Conservation (phyloP, 2,329 filamentous ascomycete genomes). For the Cladosporium sphaerospermum region DNA sequence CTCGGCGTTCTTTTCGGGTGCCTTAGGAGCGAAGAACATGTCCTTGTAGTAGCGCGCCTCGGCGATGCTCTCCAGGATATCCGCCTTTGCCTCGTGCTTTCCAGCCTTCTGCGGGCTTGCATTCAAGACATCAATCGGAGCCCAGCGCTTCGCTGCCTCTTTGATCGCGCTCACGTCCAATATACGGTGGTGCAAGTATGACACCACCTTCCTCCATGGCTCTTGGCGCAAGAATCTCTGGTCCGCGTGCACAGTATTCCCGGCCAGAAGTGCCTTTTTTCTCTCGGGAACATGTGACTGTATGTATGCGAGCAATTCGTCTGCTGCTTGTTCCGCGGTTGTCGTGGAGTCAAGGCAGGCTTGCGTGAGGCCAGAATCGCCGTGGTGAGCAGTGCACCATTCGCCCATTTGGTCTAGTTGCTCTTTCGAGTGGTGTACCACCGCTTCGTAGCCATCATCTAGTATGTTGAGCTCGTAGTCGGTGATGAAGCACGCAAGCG, state of each 20-base stretch:
- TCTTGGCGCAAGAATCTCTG: constrained; percentile 67
- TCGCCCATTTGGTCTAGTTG: constrained; percentile 74
- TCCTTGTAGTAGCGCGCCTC: constrained; percentile 81
- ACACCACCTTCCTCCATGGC: constrained; percentile 67
- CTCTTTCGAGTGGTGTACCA: constrained; percentile 66
- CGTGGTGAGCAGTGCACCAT: constrained; percentile 83
- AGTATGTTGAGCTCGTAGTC: constrained; percentile 69
- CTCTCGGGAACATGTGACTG: constrained; percentile 61
- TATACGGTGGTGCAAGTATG: constrained; percentile 82
- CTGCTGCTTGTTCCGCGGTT: constrained; percentile 65
- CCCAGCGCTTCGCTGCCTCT: constrained; percentile 82
- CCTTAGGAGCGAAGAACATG: constrained; percentile 51
- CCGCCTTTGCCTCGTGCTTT: constrained; percentile 74
- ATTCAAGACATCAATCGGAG: constrained; percentile 52
- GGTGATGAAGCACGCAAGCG: constrained; percentile 89
- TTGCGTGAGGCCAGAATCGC: constrained; percentile 70
- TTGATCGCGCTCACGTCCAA: constrained; percentile 90
- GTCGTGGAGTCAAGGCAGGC: constrained; percentile 67
- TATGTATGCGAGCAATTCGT: constrained; percentile 71
- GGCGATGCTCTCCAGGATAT: constrained; percentile 91
- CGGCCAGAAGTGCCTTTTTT: constrained; percentile 68
- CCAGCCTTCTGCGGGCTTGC: constrained; percentile 66
- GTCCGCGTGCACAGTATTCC: constrained; percentile 91
- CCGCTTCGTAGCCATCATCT: constrained; percentile 73
- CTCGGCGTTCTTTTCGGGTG: background rate